Evolutionary conservation across 2,329 filamentous ascomycete species (phyloP), one percentile per base, ranked within the genome.

Genomic region (Penicillium brevicompactum): DNA sequence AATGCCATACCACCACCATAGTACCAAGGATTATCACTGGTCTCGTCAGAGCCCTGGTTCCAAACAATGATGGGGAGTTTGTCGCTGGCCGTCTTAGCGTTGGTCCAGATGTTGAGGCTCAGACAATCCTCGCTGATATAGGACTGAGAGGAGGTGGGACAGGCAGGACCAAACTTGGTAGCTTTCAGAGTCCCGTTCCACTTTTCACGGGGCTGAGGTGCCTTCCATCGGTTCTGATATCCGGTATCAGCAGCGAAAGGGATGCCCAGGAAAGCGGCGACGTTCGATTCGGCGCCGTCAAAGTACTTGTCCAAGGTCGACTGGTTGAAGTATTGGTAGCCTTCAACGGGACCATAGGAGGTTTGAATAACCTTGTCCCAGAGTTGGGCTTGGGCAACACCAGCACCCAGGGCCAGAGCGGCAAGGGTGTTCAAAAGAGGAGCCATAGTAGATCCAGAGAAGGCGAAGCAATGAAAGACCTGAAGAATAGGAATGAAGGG

Each of bases 41-140:
- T 67, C 37, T 67, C 64, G 14, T 66, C 64, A 16, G 63, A 63
- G 14, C 64, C 66, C 49, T 70, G 63, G 34, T 66, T 71, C 64
- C 66, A 71, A 9, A 70, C 57, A 46, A 70, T 62, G 8, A 70
- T 67, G 4, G 66, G 68, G 1, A 70, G 58, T 42, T 65, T 69
- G 9, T 55, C 65, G 41, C 56, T 45, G 1, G 56, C 42, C 1
- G 57, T 59, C 13, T 53, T 49, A 5, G 68, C 63, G 24, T 63
- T 64, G 27, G 64, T 69, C 68, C 67, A 70, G 18, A 72, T 56
- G 27, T 72, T 73, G 10, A 72, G 58, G 27, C 60, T 70, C 9
- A 74, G 59, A 30, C 71, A 73, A 52, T 71, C 68, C 49, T 73
- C 70, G 31, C 67, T 70, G 53, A 65, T 64, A 13, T 64, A 45